Conservation (phyloP, 2,329 filamentous ascomycete genomes). For the Pseudocercospora fuligena region DNA sequence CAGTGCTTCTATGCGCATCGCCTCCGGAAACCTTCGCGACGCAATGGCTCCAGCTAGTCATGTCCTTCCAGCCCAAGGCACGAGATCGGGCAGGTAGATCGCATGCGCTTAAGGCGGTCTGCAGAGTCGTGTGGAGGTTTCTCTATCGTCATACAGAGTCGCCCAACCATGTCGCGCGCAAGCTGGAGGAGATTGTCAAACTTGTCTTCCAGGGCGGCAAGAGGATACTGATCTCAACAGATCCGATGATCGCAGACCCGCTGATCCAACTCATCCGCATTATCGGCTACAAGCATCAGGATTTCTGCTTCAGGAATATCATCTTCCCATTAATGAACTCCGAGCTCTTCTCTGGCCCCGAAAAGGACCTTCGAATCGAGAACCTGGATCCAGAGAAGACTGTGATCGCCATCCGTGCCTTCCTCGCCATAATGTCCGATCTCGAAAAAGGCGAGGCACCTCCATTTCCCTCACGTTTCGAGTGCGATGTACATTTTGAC, state of each 20-base stretch:
- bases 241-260: constrained; percentile 82
- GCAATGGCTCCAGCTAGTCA: constrained; percentile 84
- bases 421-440: constrained; percentile 90
- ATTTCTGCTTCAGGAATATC: constrained; percentile 88
- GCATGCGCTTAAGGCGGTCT: constrained; percentile 85
- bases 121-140: constrained; percentile 91
- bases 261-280: constrained; percentile 92
- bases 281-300: constrained; percentile 90
- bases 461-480: constrained; percentile 76
- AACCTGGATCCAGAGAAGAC: constrained; percentile 95
- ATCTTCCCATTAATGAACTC: constrained; percentile 96
- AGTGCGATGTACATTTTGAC: constrained; percentile 51
- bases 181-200: constrained; percentile 86
- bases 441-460: constrained; percentile 84
- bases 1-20: constrained; percentile 85
- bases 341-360: constrained; percentile 70
- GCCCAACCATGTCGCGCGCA: constrained; percentile 69
- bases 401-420: constrained; percentile 94
- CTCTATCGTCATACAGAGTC: constrained; percentile 79
- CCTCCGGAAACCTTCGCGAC: constrained; percentile 79
- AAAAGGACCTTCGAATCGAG: constrained; percentile 81
- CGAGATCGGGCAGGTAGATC: constrained; percentile 82
- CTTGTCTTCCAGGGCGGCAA: constrained; percentile 81
- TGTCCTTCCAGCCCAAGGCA: constrained; percentile 76
- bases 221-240: constrained; percentile 79